A percentile compares a stretch with the other conserved stretches of the same genome.
phyloP scores from a whole-genome alignment of 352 stramenopile genomes.

The Phytophthora hibernalis region DNA sequence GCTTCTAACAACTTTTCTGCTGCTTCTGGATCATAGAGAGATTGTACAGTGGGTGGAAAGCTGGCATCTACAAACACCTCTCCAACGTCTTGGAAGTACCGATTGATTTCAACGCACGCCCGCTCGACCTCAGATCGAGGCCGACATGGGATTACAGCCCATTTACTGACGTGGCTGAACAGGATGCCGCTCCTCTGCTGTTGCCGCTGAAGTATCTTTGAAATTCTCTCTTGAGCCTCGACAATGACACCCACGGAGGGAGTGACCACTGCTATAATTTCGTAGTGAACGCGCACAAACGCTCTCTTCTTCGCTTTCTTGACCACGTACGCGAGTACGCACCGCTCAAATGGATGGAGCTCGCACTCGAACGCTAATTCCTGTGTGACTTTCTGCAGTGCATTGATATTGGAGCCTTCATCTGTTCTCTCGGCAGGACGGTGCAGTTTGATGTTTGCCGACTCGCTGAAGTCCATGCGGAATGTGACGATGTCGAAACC shows the following conservation, averaged over 20 bases:
- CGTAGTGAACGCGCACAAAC: slow-evolving; percentile 58
- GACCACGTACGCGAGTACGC: slow-evolving; percentile 39
- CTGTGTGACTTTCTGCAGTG: slow-evolving; percentile 3
- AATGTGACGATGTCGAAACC: slow-evolving; percentile 47
- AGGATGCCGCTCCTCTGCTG: slow-evolving; percentile 16
- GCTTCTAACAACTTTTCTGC: slow-evolving; percentile 19
- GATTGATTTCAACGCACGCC: slow-evolving; percentile 50
- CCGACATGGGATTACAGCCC: slow-evolving; percentile 10
- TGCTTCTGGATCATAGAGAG: slow-evolving; percentile 15
- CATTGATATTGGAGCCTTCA: background rate
- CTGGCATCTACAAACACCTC: slow-evolving; percentile 49
- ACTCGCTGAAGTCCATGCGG: slow-evolving; percentile 54
- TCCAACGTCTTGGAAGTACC: slow-evolving; percentile 33
- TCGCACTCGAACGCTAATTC: slow-evolving; percentile 34
- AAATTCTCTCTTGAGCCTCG: slow-evolving; percentile 9
- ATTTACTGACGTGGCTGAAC: slow-evolving; percentile 31
- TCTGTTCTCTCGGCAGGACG: slow-evolving; percentile 20
- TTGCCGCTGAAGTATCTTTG: slow-evolving; percentile 7
- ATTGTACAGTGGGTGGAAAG: slow-evolving; percentile 32
- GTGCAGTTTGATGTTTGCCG: slow-evolving; percentile 43
- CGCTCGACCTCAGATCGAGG: slow-evolving; percentile 4
- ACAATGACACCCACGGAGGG: slow-evolving; percentile 18
- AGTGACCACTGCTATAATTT: slow-evolving; percentile 13
- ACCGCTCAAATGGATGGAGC: slow-evolving; percentile 48
- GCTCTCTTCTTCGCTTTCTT: slow-evolving; percentile 37